Evolutionary conservation across 192 early-diverging fungal genomes (phyloP).

Genomic region (Radiomyces spectabilis): DNA sequence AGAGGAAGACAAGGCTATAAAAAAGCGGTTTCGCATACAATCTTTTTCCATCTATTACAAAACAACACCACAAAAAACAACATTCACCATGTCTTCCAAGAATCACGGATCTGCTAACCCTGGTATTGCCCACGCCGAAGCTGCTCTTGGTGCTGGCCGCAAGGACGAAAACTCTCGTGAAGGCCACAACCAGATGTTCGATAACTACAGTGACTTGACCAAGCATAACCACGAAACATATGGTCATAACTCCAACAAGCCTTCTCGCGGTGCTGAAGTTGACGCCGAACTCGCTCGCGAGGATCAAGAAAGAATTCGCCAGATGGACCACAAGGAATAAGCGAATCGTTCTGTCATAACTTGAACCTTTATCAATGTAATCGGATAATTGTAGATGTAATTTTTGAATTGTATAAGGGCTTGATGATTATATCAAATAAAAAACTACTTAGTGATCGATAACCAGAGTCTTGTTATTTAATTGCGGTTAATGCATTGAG

Average conservation of each 20-base stretch:
- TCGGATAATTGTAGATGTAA: too few species aligned
- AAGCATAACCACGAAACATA: slow-evolving; percentile 5
- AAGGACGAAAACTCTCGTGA: slow-evolving; percentile 6
- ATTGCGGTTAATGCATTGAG: too few species aligned
- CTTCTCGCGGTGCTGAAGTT: slow-evolving; percentile 8
- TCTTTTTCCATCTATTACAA: background rate
- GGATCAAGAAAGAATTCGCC: slow-evolving; percentile 4
- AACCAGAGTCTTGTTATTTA: too few species aligned
- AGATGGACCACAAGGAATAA: slow-evolving; percentile 2
- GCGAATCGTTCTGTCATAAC: too few species aligned
- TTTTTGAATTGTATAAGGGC: too few species aligned
- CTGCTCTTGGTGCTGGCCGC: slow-evolving; percentile 10
- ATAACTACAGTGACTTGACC: slow-evolving; percentile 1
- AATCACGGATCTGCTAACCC: background rate
- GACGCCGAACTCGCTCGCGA: slow-evolving; percentile 8
- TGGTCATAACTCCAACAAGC: background rate
- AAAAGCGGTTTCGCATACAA: background rate
- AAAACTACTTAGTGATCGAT: too few species aligned
- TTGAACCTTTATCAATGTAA: too few species aligned
- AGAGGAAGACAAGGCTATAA: background rate
- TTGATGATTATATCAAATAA: too few species aligned
- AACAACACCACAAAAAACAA: background rate
- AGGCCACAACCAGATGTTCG: slow-evolving; percentile 15
- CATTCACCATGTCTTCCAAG: background rate
- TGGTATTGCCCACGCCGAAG: slow-evolving; percentile 14